phyloP scores from a whole-genome alignment of 2,329 filamentous ascomycete genomes.

The Arthroderma uncinatum region DNA sequence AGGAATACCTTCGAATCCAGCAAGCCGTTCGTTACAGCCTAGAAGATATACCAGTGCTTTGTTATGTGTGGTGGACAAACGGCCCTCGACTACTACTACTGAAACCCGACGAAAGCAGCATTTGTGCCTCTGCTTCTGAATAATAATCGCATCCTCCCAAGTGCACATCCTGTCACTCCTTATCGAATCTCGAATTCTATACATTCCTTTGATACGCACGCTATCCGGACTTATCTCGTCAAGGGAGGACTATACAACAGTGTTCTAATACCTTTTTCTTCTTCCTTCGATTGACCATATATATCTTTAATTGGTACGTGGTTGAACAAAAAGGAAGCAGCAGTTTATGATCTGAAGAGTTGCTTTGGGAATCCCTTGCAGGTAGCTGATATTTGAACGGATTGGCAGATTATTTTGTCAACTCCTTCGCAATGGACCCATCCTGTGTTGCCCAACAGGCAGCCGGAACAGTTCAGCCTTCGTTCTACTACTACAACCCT shows the following conservation, averaged over 20 bases:
- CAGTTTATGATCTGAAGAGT: neutral
- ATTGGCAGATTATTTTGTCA: neutral
- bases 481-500: constrained; percentile 67
- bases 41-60: neutral
- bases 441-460: constrained; percentile 9
- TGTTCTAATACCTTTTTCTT: neutral
- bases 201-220: constrained; percentile 1
- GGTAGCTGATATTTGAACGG: neutral
- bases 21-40: neutral
- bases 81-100: neutral
- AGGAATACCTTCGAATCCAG: neutral
- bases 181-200: neutral
- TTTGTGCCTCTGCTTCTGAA: no score
- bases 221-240: neutral
- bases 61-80: neutral
- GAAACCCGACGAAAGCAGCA: neutral
- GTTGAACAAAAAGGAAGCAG: neutral
- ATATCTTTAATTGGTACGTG: constrained; percentile 3
- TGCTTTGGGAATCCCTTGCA: neutral
- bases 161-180: neutral
- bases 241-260: neutral
- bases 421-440: constrained; percentile 7
- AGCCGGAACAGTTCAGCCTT: constrained; percentile 8
- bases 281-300: neutral
- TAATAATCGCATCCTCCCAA: neutral